Base-by-base conservation (phyloP, 2,329 filamentous ascomycete species). In the Penicillium sp. region DNA sequence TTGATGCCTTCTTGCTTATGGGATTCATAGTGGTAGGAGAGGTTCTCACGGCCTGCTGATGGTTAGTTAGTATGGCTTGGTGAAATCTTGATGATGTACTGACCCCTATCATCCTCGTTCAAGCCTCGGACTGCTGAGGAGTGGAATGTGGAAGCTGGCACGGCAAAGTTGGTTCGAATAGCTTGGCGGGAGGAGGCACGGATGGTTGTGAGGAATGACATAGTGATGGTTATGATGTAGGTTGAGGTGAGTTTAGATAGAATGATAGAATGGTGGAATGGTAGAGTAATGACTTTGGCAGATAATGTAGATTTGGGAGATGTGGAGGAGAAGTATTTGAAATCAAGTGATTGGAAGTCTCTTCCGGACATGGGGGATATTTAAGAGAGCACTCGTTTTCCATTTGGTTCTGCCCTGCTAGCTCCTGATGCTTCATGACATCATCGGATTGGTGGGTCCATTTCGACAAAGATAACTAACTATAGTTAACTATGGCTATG, bases 1-100 rank as follows among this genome's bases (percentile, higher is more conserved):
- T 75, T 73, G 58, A 83, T 56, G 55, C 80, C 77, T n/a, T 88
- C 85, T 59, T 90, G 83, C 80, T 93, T 92, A 62, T 81, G 68
- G 13, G 66, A 41, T 62, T 82, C 81, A 61, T 80, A 80, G 66
- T 78, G 68, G 4, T 75, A 63, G 50, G 72, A 68, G 37, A 81
- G 73, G 48, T 74, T 66, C 13, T 81, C 80, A 50, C 76, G 68
- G 64, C 78, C 80, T 75, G 29, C 19, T 49, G 49, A 31, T 10
- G 6, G 25, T 54, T 29, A 29, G 15, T 13, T 25, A n/a, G 15
- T 13, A 12, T n/a, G 29, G 21, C 6, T 15, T 6, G 0, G 2
- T 8, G 15, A 6, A 37, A 19, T 27, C 27, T 23, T 29, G 3
- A 15, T 41, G 8, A 6, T 42, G 21, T 12, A 67, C 70, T 58